Evolutionary conservation across 306 rosid genomes (phyloP).

Genomic region (Erythrophleum fordii): DNA sequence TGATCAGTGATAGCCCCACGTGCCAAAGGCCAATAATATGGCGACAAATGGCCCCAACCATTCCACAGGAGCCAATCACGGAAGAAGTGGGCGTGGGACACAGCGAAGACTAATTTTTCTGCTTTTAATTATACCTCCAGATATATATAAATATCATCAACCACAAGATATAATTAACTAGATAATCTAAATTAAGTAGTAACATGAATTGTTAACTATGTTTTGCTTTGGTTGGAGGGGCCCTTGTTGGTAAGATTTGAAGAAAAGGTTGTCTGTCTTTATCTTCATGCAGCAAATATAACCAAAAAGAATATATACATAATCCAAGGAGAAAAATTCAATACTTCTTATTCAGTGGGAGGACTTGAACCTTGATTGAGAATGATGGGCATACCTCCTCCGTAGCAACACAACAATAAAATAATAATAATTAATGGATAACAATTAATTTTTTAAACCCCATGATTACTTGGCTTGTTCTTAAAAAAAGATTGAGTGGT

Average conservation of each 20-base stretch:
- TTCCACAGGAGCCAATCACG: conserved; percentile 61
- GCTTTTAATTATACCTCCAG: conserved; percentile 36
- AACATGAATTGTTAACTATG: conserved; percentile 17
- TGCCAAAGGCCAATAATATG: conserved; percentile 42
- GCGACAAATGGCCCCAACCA: conserved; percentile 37
- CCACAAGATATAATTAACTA: conserved; percentile 21
- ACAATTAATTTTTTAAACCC: conserved; percentile 19
- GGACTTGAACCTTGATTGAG: conserved; percentile 31
- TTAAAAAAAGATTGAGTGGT: conserved; percentile 31
- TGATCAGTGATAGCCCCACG: conserved; percentile 48
- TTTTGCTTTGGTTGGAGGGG: background rate
- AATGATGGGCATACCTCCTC: conserved; percentile 43
- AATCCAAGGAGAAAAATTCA: conserved; percentile 22
- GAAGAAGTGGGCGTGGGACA: conserved; percentile 51
- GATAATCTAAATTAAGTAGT: conserved; percentile 41
- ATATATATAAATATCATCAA: conserved; percentile 30
- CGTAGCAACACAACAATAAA: conserved; percentile 40
- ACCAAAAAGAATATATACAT: conserved; percentile 46
- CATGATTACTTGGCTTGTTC: conserved; percentile 29
- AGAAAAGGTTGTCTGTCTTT: conserved; percentile 63
- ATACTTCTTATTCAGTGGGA: background rate
- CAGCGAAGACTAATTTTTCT: conserved; percentile 32
- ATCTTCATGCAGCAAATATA: conserved; percentile 35
- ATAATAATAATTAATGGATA: background rate
- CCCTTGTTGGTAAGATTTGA: conserved; percentile 55